phyloP scores from a whole-genome alignment of 225 moss, liverwort and hornwort genomes.

The Polytrichum commune region DNA sequence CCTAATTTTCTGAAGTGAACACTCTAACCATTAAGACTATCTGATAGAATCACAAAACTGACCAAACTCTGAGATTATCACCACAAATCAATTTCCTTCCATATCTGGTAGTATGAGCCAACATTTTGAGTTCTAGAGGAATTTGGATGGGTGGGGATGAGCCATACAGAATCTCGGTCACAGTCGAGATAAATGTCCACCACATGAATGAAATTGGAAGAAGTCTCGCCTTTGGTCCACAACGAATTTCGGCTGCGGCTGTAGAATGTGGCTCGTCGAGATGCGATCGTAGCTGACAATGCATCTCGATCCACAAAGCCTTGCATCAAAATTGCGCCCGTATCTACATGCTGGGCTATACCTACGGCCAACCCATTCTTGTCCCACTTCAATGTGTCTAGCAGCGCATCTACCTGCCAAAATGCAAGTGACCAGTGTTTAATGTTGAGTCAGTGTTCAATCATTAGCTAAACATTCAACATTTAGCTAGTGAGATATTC shows the following conservation, averaged over 20 bases:
- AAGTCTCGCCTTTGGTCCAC: slow-evolving; percentile 99
- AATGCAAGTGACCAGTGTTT: too few relatives aligned
- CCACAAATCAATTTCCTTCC: background rate
- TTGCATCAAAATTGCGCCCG: slow-evolving; percentile 96
- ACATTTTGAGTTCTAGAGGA: slow-evolving; percentile 2
- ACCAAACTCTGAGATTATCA: background rate
- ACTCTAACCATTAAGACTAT: too few relatives aligned
- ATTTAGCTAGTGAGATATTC: too few relatives aligned
- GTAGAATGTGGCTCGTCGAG: slow-evolving; percentile 83
- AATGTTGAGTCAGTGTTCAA: too few relatives aligned
- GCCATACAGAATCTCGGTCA: slow-evolving; percentile 93
- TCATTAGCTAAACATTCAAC: too few relatives aligned
- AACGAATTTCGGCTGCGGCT: slow-evolving; percentile 93
- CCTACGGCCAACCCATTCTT: slow-evolving; percentile 83
- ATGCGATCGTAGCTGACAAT: slow-evolving; percentile 89
- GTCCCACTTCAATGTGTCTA: slow-evolving; percentile 90
- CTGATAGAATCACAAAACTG: too few relatives aligned
- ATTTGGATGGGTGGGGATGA: slow-evolving; percentile 14
- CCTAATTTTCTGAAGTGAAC: too few relatives aligned
- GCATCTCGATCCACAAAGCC: slow-evolving; percentile 91
- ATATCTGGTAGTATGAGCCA: too few relatives aligned
- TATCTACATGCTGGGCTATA: slow-evolving; percentile 93
- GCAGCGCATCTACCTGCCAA: slow-evolving; percentile 65
- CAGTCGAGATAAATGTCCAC: slow-evolving; percentile 93
- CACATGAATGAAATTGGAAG: slow-evolving; percentile 89